phyloP scores from a whole-genome alignment of 2,329 filamentous ascomycete species.

The Hirsutella rhossiliensis region DNA sequence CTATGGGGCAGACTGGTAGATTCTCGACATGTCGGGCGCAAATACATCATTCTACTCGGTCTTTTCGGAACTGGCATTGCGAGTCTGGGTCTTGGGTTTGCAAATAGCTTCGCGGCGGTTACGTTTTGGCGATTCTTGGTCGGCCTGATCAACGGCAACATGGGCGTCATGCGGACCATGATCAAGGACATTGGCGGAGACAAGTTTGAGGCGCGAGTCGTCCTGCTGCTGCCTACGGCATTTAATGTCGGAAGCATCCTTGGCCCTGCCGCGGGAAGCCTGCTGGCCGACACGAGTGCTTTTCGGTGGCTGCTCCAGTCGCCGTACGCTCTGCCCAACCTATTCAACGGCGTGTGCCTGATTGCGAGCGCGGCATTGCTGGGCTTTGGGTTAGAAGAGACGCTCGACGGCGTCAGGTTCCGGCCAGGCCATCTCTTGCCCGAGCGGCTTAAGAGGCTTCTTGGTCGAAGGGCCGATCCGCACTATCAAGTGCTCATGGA shows the following conservation, averaged over 20 bases:
- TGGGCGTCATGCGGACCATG: conserved; percentile 69
- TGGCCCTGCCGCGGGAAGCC: conserved; percentile 49
- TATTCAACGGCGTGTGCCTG: conserved; percentile 38
- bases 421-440: conserved; percentile 25
- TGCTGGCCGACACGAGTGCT: too few relatives aligned
- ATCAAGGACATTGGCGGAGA: conserved; percentile 57
- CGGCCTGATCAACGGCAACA: conserved; percentile 60
- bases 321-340: conserved; percentile 42
- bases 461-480: conserved; percentile 16
- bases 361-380: conserved; percentile 28
- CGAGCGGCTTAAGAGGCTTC: conserved; percentile 2
- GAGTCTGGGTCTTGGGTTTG: conserved; percentile 49
- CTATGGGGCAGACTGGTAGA: conserved; percentile 66
- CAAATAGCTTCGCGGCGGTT: conserved; percentile 57
- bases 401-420: conserved; percentile 35
- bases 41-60: conserved; percentile 69
- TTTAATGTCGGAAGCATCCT: conserved; percentile 64
- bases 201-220: conserved; percentile 56
- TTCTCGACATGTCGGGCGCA: conserved; percentile 54
- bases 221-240: conserved; percentile 63
- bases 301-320: conserved; percentile 27
- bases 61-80: conserved; percentile 48
- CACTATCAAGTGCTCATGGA: conserved; percentile 11
- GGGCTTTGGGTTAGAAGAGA: conserved; percentile 42
- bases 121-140: conserved; percentile 56